Conservation (phyloP, 2,329 filamentous ascomycete species). For the Phaeomoniella chlamydospora region DNA sequence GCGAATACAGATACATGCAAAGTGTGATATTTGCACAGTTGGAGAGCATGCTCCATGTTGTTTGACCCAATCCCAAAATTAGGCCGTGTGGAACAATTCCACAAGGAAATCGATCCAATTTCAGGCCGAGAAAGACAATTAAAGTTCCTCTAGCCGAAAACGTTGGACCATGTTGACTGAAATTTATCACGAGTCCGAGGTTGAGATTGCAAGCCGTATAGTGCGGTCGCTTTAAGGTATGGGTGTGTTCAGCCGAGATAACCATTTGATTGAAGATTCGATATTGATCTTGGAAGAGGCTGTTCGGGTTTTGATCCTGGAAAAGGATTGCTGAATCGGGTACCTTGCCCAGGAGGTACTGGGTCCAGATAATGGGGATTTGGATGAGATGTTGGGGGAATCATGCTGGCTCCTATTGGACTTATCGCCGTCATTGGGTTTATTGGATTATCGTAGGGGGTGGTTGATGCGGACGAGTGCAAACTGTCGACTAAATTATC, state of each 20-base stretch:
- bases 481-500: neutral
- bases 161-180: too few relatives aligned
- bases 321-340: neutral
- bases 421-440: neutral
- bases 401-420: neutral
- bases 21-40: too few relatives aligned
- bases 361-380: neutral
- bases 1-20: too few relatives aligned
- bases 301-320: neutral
- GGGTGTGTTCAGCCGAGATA: neutral
- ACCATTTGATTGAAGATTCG: neutral
- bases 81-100: too few relatives aligned
- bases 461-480: neutral
- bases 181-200: too few relatives aligned
- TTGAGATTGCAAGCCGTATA: too few relatives aligned
- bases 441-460: neutral
- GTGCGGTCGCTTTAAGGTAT: too few relatives aligned
- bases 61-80: too few relatives aligned
- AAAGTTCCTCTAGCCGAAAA: too few relatives aligned
- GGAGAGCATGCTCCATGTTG: too few relatives aligned
- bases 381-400: neutral
- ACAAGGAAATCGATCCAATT: too few relatives aligned
- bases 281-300: neutral
- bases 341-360: neutral
- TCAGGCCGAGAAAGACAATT: too few relatives aligned